Conservation (phyloP, 108 stramenopile species). For the Cylindrotheca fusiformis region DNA sequence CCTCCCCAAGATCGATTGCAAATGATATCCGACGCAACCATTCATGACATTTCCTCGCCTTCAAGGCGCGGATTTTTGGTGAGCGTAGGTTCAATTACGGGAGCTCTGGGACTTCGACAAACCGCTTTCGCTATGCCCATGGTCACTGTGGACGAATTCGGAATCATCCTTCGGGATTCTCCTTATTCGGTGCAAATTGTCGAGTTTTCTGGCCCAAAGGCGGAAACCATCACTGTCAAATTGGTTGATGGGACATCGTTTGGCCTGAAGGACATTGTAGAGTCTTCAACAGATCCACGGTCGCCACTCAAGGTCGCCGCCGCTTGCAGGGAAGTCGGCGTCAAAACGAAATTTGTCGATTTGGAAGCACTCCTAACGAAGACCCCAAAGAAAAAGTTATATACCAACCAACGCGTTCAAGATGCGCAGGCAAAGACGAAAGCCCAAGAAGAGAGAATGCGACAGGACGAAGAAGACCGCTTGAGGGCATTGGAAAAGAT, state of each 20-base stretch:
- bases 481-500: constrained; percentile 48
- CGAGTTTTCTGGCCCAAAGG: constrained; percentile 71
- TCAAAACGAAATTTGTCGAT: constrained; percentile 61
- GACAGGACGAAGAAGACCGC: constrained; percentile 70
- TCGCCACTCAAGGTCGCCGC: constrained; percentile 73
- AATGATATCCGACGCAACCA: neutral
- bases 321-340: constrained; percentile 59
- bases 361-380: constrained; percentile 43
- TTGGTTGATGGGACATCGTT: constrained; percentile 78
- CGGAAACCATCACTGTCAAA: constrained; percentile 65
- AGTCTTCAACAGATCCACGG: constrained; percentile 68
- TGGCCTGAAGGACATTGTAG: constrained; percentile 73
- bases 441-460: constrained; percentile 58
- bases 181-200: constrained; percentile 60
- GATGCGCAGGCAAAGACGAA: constrained; percentile 66
- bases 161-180: constrained; percentile 56
- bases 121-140: constrained; percentile 50
- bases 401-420: constrained; percentile 71
- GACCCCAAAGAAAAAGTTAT: constrained; percentile 62
- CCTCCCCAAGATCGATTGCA: neutral
- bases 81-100: neutral
- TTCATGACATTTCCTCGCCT: neutral
- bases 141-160: constrained; percentile 73
- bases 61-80: neutral
- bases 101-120: constrained; percentile 2